Conservation (phyloP, 805 yeast genomes). For the Wickerhamomyces xylosicus region DNA sequence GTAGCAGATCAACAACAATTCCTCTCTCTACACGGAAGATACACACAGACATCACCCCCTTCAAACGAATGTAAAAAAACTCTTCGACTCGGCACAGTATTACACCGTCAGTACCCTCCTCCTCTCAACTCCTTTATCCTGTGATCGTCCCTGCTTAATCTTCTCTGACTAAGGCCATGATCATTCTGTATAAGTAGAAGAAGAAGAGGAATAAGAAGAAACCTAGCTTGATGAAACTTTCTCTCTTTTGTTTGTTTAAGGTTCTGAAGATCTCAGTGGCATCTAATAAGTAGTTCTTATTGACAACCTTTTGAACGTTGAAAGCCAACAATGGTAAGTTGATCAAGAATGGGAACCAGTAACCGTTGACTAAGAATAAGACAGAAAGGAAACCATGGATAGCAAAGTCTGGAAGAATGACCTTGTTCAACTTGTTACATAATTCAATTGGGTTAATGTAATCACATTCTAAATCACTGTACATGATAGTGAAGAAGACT, state of each 20-base stretch:
- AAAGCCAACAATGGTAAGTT: slow-evolving; percentile 78
- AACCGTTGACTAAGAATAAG: slow-evolving; percentile 74
- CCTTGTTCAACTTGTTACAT: slow-evolving; percentile 84
- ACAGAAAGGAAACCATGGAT: slow-evolving; percentile 64
- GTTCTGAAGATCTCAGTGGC: slow-evolving; percentile 98
- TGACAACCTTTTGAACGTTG: slow-evolving; percentile 70
- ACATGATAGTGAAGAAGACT: slow-evolving; percentile 92
- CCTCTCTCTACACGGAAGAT: too few species aligned
- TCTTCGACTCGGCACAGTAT: too few species aligned
- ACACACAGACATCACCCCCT: too few species aligned
- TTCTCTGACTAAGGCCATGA: slow-evolving; percentile 68
- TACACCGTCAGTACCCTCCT: too few species aligned
- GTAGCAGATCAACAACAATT: too few species aligned
- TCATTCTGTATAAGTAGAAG: slow-evolving; percentile 93
- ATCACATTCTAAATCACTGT: slow-evolving; percentile 90
- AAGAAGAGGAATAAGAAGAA: slow-evolving; percentile 89
- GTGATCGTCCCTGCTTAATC: slow-evolving; percentile 19
- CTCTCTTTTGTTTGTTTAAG: slow-evolving; percentile 84
- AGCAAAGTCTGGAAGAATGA: slow-evolving; percentile 84
- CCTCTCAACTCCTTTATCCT: neutral
- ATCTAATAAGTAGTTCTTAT: slow-evolving; percentile 78
- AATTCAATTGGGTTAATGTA: slow-evolving; percentile 96
- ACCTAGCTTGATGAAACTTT: slow-evolving; percentile 81
- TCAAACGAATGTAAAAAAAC: neutral
- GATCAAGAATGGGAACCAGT: slow-evolving; percentile 82